These are phyloP conservation scores for Alisma plantagoaquatica DNA, from an alignment of 106 monocot species.

Conservation along the genomic window DNA sequence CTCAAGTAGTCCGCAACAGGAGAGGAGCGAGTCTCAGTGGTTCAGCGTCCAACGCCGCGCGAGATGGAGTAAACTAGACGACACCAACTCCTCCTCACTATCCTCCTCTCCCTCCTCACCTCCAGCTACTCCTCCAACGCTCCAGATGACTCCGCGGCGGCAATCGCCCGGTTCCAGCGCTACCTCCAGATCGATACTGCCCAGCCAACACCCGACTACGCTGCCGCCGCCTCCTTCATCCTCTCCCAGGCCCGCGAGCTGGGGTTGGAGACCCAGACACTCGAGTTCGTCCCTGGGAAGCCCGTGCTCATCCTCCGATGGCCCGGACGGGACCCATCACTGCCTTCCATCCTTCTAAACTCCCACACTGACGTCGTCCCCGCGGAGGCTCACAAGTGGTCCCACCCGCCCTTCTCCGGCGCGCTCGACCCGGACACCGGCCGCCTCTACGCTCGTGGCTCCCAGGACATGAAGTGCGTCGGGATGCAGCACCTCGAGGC, in stretches of 20 bases:
- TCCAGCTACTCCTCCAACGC: background rate
- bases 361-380: conserved; percentile 99
- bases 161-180: conserved; percentile 57
- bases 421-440: conserved; percentile 24
- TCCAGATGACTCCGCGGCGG: background rate
- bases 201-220: conserved; percentile 82
- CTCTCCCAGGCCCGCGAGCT: conserved; percentile 25
- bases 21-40: too few species aligned
- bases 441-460: conserved; percentile 65
- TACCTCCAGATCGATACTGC: conserved; percentile 92
- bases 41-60: too few species aligned
- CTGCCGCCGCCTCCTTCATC: conserved; percentile 46
- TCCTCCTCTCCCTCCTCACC: background rate
- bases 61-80: too few species aligned
- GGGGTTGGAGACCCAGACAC: conserved; percentile 20
- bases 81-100: background rate
- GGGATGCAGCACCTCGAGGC: conserved; percentile 90
- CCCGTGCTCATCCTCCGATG: conserved; percentile 78
- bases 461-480: conserved; percentile 99
- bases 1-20: too few species aligned
- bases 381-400: conserved; percentile 80
- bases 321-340: conserved; percentile 46
- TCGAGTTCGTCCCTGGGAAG: conserved; percentile 56
- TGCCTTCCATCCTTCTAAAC: conserved; percentile 87
- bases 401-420: conserved; percentile 64